A percentile compares a stretch with the other conserved stretches of the same genome.
Evolutionary conservation across 2,329 filamentous ascomycete genomes (phyloP).

Genomic region (Simplicillium sp.): DNA sequence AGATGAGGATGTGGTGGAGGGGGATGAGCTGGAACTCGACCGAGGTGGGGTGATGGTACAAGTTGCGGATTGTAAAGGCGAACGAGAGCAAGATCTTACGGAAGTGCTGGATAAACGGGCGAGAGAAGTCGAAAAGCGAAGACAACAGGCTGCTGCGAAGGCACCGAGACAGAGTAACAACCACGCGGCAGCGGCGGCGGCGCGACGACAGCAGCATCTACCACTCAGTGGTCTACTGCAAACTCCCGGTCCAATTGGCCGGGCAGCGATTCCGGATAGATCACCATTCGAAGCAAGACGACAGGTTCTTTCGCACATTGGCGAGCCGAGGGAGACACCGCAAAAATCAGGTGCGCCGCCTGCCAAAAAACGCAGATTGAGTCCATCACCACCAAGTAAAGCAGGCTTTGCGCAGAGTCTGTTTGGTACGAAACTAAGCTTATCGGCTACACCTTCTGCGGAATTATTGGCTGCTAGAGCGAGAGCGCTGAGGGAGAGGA

Average conservation of each 20-base stretch:
- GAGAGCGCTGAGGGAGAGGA: conserved; percentile 12
- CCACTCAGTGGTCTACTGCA: conserved; percentile 30
- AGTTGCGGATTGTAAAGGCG: conserved; percentile 66
- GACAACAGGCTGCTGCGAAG: conserved; percentile 33
- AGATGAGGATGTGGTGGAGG: conserved; percentile 60
- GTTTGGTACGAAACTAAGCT: conserved; percentile 22
- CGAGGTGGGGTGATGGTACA: conserved; percentile 68
- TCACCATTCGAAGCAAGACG: conserved; percentile 24
- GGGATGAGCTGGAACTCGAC: conserved; percentile 74
- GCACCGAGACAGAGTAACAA: conserved; percentile 10
- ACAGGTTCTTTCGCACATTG: conserved; percentile 6
- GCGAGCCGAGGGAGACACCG: background rate
- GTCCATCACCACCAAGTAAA: conserved; percentile 22
- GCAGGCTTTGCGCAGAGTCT: conserved; percentile 21
- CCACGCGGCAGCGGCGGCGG: conserved; percentile 10
- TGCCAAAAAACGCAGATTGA: conserved; percentile 17
- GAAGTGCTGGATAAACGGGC: conserved; percentile 62
- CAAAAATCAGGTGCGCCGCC: conserved; percentile 9
- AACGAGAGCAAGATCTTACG: conserved; percentile 67
- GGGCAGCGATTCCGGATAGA: conserved; percentile 19
- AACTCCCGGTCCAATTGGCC: conserved; percentile 18
- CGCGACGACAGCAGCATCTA: conserved; percentile 21
- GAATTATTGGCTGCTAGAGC: conserved; percentile 8
- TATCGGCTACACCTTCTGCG: conserved; percentile 14
- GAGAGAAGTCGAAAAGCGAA: conserved; percentile 43